Evolutionary conservation across 495 filamentous ascomycete species (phyloP).

Genomic region (Saxispiralis lemnorum): DNA sequence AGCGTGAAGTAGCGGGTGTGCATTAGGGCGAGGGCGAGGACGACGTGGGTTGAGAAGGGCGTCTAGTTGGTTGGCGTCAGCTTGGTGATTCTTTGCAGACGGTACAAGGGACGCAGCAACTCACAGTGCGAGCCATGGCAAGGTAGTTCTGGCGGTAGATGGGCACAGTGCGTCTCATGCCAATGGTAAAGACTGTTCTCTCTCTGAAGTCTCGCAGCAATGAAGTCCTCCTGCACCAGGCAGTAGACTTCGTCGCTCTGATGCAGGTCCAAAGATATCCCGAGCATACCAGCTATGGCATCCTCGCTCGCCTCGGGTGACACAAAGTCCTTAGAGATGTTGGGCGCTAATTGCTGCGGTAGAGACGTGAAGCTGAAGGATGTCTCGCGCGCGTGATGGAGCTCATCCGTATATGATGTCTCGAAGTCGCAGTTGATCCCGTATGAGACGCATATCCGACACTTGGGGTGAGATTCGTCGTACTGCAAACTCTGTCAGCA

Average conservation of each 20-base stretch:
- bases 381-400: slow-evolving; percentile 21
- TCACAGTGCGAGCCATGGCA: not conserved
- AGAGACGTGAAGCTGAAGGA: slow-evolving; percentile 11
- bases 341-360: slow-evolving; percentile 3
- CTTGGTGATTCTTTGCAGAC: not conserved
- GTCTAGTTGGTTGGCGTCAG: slow-evolving; percentile 6
- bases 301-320: slow-evolving; percentile 1
- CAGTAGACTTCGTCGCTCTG: slow-evolving; percentile 17
- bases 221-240: slow-evolving; percentile 17
- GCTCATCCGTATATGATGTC: slow-evolving; percentile 12
- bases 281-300: slow-evolving; percentile 6
- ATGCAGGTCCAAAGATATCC: slow-evolving; percentile 7
- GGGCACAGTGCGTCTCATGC: slow-evolving; percentile 15
- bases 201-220: slow-evolving; percentile 22
- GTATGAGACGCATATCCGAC: slow-evolving; percentile 26
- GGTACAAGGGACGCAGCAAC: not conserved
- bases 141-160: slow-evolving; percentile 19
- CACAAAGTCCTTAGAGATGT: slow-evolving; percentile 7
- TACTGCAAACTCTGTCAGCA: slow-evolving; percentile 21
- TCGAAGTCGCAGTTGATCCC: slow-evolving; percentile 30
- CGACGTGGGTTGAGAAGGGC: slow-evolving; percentile 24
- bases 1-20: slow-evolving; percentile 22
- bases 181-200: slow-evolving; percentile 26
- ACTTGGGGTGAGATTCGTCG: slow-evolving; percentile 29
- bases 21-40: slow-evolving; percentile 25